A percentile compares a stretch with the other conserved stretches of the same genome.
Evolutionary conservation across 169 alveolate genomes (phyloP).

Genomic region (Plasmodium vivax): DNA sequence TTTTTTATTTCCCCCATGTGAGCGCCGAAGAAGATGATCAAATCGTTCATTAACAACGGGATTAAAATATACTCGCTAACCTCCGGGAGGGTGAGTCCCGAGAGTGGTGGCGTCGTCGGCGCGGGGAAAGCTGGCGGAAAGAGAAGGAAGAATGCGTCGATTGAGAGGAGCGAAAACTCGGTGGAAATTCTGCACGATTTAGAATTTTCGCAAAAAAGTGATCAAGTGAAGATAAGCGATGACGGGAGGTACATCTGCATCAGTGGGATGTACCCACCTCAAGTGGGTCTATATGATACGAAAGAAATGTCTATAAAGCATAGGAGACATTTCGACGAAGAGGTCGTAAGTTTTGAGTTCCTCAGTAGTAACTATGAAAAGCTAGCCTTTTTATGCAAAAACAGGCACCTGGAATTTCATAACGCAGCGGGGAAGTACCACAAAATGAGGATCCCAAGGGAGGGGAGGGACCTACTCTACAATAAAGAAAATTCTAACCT

Average conservation of each 20-base stretch:
- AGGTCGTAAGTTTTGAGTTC: conserved; percentile 79
- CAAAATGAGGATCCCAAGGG: conserved; percentile 83
- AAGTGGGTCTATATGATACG: conserved; percentile 84
- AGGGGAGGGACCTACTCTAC: conserved; percentile 83
- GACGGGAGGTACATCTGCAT: conserved; percentile 80
- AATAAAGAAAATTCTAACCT: conserved; percentile 76
- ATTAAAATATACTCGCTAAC: conserved; percentile 59
- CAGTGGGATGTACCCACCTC: conserved; percentile 86
- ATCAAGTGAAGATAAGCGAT: conserved; percentile 80
- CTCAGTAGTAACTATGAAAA: conserved; percentile 81
- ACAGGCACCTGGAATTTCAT: conserved; percentile 81
- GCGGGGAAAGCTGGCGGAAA: neutral
- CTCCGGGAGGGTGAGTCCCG: conserved; percentile 43
- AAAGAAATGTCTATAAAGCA: conserved; percentile 82
- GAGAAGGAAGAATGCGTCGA: neutral
- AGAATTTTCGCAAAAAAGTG: conserved; percentile 84
- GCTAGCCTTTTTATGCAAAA: conserved; percentile 79
- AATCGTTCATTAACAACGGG: conserved; percentile 71
- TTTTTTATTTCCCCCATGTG: neutral
- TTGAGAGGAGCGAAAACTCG: conserved; percentile 6
- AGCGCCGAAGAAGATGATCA: conserved; percentile 22
- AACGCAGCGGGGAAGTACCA: conserved; percentile 83
- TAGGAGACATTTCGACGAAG: conserved; percentile 84
- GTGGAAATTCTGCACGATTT: conserved; percentile 83
- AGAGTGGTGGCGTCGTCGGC: neutral